Conservation (phyloP, 352 stramenopile genomes). For the Pythium pectinolyticum region DNA sequence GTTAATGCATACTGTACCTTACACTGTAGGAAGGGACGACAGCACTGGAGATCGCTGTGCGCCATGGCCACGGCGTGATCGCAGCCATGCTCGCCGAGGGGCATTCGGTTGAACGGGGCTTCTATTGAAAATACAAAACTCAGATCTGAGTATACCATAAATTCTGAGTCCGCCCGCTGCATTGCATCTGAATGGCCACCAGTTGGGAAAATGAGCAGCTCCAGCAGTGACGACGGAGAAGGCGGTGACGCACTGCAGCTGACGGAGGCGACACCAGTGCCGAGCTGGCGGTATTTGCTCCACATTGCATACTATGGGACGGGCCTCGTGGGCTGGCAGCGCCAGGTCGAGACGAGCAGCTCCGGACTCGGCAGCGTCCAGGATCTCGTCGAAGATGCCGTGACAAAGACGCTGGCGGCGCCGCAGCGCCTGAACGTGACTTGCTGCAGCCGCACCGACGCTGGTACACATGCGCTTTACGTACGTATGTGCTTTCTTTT, state of each 20-base stretch:
- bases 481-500: constrained; percentile 41
- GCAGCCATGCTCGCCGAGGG: constrained; percentile 60
- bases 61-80: constrained; percentile 62
- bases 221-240: constrained; percentile 4
- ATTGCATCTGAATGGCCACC: background rate
- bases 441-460: constrained; percentile 80
- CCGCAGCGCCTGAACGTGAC: constrained; percentile 75
- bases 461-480: constrained; percentile 82
- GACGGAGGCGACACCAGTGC: background rate
- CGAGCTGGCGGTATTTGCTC: constrained; percentile 49
- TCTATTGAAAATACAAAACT: constrained; percentile 42
- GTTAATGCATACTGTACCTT: background rate
- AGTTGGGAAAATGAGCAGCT: constrained; percentile 21
- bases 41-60: constrained; percentile 61
- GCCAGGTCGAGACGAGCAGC: constrained; percentile 53
- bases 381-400: constrained; percentile 69
- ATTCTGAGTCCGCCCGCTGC: background rate
- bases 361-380: constrained; percentile 70
- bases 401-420: constrained; percentile 50
- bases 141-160: constrained; percentile 15
- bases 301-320: constrained; percentile 81
- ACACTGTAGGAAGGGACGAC: constrained; percentile 56
- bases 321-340: constrained; percentile 79
- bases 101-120: constrained; percentile 49
- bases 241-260: background rate